These are phyloP conservation scores for Fimicolochytrium jonesii DNA, from an alignment of 192 early-diverging fungal genomes.

Conservation along the genomic window DNA sequence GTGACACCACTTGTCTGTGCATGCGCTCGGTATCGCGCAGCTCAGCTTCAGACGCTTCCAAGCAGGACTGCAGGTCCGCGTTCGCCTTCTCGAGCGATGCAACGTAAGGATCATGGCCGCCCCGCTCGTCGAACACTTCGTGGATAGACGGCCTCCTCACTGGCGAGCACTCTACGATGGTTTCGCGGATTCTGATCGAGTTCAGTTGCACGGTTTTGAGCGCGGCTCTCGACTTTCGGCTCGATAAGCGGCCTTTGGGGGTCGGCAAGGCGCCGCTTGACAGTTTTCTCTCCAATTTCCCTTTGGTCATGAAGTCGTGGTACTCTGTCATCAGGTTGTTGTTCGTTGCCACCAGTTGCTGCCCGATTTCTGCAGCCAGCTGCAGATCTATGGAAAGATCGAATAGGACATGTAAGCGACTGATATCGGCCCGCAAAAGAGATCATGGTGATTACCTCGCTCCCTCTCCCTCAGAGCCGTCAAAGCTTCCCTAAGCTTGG, in stretches of 20 bases:
- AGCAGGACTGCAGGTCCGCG: slow-evolving; percentile 1
- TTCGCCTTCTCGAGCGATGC: slow-evolving; percentile 4
- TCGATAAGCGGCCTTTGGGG: too few species aligned
- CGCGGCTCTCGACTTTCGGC: too few species aligned
- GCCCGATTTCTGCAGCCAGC: slow-evolving; percentile 35
- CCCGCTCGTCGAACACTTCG: not conserved
- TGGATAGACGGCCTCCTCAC: not conserved
- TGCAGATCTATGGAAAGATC: slow-evolving; percentile 15
- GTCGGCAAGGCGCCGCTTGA: too few species aligned
- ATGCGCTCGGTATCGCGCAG: slow-evolving; percentile 24
- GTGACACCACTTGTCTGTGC: slow-evolving; percentile 5
- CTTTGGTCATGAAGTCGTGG: slow-evolving; percentile 8
- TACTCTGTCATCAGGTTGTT: slow-evolving; percentile 23
- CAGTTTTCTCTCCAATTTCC: too few species aligned
- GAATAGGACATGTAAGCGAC: not conserved
- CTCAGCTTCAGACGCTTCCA: slow-evolving; percentile 14
- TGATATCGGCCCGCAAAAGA: not conserved
- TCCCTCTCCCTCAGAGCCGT: slow-evolving; percentile 20
- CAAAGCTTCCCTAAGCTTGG: slow-evolving; percentile 16
- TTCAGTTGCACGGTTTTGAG: too few species aligned
- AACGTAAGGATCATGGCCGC: not conserved
- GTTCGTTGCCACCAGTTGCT: slow-evolving; percentile 32
- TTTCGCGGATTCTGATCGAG: too few species aligned
- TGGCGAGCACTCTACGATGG: too few species aligned
- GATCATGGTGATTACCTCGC: slow-evolving; percentile 15